A percentile compares a stretch with the other conserved stretches of the same genome.
phyloP scores from a whole-genome alignment of 164 flowering plant genomes.

The Kalanchoe fedtschenkoi region DNA sequence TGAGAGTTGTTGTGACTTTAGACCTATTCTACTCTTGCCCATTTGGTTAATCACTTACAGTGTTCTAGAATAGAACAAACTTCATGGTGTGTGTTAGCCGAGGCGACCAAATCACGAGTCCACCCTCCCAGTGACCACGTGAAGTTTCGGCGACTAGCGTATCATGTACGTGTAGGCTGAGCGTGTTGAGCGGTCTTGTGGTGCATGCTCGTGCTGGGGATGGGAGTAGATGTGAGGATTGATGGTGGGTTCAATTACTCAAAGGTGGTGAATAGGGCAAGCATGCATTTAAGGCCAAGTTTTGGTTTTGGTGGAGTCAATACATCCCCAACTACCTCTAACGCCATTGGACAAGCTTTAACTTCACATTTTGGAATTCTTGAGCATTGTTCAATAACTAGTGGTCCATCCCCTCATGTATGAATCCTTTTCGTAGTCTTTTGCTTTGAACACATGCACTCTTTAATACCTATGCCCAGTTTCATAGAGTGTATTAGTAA shows the following conservation, averaged over 20 bases:
- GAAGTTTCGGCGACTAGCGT: neutral
- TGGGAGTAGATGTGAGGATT: neutral
- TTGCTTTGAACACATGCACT: neutral
- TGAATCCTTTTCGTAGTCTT: neutral
- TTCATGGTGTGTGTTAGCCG: neutral
- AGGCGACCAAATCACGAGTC: neutral
- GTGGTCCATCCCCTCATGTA: neutral
- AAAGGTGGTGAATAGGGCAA: conserved; percentile 1
- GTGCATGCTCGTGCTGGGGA: neutral
- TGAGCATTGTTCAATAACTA: neutral
- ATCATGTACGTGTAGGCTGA: neutral
- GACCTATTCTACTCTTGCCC: neutral
- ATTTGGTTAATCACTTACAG: neutral
- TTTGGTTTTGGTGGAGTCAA: neutral
- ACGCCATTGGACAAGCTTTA: neutral
- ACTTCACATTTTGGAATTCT: conserved; percentile 1
- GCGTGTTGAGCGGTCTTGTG: conserved; percentile 5
- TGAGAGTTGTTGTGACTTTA: conserved; percentile 4
- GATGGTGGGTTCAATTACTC: conserved; percentile 3
- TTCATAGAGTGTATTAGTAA: too few species aligned
- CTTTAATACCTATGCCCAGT: neutral
- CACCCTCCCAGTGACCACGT: neutral
- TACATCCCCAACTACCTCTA: conserved; percentile 1
- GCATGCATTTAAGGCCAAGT: neutral
- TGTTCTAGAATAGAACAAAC: neutral